Percentiles rank a stretch among this genome's conserved stretches.
Evolutionary conservation across 2,329 filamentous ascomycete species (phyloP).

Genomic region (Aspergillus ibericus): DNA sequence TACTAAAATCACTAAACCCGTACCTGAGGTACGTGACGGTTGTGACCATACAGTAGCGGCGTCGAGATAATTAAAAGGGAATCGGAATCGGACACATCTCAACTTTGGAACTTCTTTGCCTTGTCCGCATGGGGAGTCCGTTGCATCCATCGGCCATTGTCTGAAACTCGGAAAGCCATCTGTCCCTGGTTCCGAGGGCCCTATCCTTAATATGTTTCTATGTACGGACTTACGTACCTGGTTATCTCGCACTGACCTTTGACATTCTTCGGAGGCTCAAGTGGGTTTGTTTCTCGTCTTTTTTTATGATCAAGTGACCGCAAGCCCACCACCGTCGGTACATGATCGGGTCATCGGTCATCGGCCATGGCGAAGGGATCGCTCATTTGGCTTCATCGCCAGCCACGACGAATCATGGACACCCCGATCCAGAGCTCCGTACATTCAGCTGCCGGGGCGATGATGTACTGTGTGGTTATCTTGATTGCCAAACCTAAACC

Average conservation of each 20-base stretch:
- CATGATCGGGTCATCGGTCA: slow-evolving; percentile 14
- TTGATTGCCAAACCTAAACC: slow-evolving; percentile 5
- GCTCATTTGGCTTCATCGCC: neutral
- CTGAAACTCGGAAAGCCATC: slow-evolving; percentile 14
- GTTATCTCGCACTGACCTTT: slow-evolving; percentile 11
- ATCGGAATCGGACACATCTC: slow-evolving; percentile 3
- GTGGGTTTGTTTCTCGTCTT: slow-evolving; percentile 16
- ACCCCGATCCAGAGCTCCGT: neutral
- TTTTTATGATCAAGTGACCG: slow-evolving; percentile 28
- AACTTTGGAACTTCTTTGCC: neutral
- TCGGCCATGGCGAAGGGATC: slow-evolving; percentile 3
- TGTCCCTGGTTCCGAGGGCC: neutral
- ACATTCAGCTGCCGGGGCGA: neutral
- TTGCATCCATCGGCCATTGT: slow-evolving; percentile 3
- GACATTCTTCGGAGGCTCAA: slow-evolving; percentile 23
- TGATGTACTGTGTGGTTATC: slow-evolving; percentile 10
- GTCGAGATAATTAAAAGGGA: slow-evolving; percentile 6
- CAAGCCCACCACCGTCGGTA: slow-evolving; percentile 5
- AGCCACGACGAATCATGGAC: neutral
- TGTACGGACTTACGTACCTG: neutral
- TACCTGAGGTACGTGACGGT: slow-evolving; percentile 9
- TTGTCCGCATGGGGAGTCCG: neutral
- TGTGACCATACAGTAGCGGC: slow-evolving; percentile 20
- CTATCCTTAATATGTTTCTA: no score
- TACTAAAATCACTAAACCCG: slow-evolving; percentile 3